phyloP scores from a whole-genome alignment of 176 grass and related monocot genomes.

The Rhynchospora breviuscula region DNA sequence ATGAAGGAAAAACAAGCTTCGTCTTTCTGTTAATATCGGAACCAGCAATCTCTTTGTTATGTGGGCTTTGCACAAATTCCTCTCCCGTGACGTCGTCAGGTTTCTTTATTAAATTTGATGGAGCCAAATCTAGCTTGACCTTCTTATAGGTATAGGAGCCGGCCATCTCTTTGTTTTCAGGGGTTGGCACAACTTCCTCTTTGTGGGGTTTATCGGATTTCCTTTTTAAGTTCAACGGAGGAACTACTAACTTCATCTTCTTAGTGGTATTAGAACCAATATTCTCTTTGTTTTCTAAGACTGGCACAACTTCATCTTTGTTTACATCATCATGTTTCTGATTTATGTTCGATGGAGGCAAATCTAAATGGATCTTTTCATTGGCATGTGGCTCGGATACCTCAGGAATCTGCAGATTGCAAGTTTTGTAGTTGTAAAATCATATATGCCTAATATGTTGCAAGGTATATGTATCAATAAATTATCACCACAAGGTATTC shows the following conservation, averaged over 20 bases:
- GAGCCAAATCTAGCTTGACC: background rate
- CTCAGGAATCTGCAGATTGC: background rate
- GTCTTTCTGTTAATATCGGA: background rate
- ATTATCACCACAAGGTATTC: background rate
- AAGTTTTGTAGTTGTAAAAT: background rate
- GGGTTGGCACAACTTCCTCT: background rate
- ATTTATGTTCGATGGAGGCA: background rate
- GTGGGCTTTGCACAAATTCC: background rate
- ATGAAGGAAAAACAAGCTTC: background rate
- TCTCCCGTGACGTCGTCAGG: background rate
- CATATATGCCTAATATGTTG: background rate
- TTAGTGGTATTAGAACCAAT: background rate
- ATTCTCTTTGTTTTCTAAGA: conserved; percentile 4
- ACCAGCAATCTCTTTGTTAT: conserved; percentile 11
- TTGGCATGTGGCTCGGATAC: background rate
- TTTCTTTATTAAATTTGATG: background rate
- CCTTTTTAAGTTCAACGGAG: background rate
- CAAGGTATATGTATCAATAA: background rate
- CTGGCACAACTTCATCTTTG: background rate
- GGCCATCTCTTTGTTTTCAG: background rate
- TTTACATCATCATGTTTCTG: background rate
- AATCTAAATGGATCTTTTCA: background rate
- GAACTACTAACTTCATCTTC: background rate
- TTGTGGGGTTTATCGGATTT: background rate
- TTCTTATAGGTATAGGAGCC: background rate